Conservation (phyloP, 1,139 yeast genomes). For the Candida dubliniensis region DNA sequence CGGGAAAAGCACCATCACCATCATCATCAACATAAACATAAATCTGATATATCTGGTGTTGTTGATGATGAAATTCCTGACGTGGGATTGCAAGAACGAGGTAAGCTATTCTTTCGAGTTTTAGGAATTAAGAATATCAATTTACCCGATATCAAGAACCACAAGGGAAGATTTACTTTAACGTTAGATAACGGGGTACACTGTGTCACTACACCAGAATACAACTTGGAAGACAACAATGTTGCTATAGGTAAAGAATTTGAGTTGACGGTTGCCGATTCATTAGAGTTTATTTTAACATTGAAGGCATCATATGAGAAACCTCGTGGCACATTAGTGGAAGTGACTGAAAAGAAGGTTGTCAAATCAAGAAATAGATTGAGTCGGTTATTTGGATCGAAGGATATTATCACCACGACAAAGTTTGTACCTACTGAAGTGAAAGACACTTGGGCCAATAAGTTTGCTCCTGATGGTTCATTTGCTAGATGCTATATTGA, state of each 20-base stretch:
- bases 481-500: constrained; percentile 75
- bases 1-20: constrained; percentile 7
- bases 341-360: constrained; percentile 54
- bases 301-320: constrained; percentile 63
- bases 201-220: constrained; percentile 72
- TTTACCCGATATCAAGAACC: constrained; percentile 55
- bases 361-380: constrained; percentile 48
- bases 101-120: constrained; percentile 70
- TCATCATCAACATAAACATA: constrained; percentile 5
- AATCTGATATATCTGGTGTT: constrained; percentile 1
- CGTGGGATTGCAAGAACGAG: constrained; percentile 49
- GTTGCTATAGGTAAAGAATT: constrained; percentile 74
- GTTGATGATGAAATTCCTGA: constrained; percentile 13
- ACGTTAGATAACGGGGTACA: constrained; percentile 90
- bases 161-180: constrained; percentile 64
- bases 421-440: constrained; percentile 52
- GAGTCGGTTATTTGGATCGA: constrained; percentile 50
- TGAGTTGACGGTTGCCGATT: constrained; percentile 70
- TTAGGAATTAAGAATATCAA: constrained; percentile 57
- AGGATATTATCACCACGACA: constrained; percentile 52
- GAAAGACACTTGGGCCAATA: constrained; percentile 54
- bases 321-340: constrained; percentile 54
- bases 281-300: constrained; percentile 70
- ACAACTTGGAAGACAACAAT: constrained; percentile 41
- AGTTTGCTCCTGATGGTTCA: constrained; percentile 82